phyloP scores from a whole-genome alignment of 164 flowering plant genomes.

The Magnolia changhungtana region DNA sequence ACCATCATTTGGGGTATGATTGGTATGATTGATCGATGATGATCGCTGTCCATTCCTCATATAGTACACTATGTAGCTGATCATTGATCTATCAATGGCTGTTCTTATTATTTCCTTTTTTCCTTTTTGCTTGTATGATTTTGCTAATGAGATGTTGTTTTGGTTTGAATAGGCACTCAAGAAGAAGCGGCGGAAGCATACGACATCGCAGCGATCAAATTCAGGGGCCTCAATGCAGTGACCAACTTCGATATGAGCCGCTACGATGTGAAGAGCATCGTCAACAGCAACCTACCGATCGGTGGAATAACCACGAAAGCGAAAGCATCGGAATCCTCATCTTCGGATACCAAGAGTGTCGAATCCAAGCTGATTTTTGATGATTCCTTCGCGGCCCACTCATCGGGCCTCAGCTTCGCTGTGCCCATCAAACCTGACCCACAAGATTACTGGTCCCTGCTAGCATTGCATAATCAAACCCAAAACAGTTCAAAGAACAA shows the following conservation, averaged over 20 bases:
- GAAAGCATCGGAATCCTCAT: constrained; percentile 30
- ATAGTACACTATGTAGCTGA: too few species aligned
- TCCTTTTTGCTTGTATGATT: neutral
- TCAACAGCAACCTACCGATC: constrained; percentile 67
- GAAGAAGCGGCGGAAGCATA: constrained; percentile 94
- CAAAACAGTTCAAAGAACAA: neutral
- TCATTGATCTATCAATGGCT: too few species aligned
- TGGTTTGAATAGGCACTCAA: constrained; percentile 50
- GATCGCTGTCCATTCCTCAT: too few species aligned
- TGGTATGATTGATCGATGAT: too few species aligned
- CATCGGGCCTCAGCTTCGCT: constrained; percentile 19
- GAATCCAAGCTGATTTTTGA: constrained; percentile 16
- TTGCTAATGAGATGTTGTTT: neutral
- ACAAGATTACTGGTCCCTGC: constrained; percentile 24
- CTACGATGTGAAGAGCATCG: constrained; percentile 74
- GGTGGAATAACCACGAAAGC: constrained; percentile 48
- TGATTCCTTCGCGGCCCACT: neutral
- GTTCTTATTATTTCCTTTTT: too few species aligned
- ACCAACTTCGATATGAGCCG: constrained; percentile 89
- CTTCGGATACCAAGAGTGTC: constrained; percentile 26
- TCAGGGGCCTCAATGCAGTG: constrained; percentile 79
- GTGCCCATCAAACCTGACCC: constrained; percentile 23
- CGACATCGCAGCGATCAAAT: constrained; percentile 85
- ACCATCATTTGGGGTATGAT: too few species aligned
- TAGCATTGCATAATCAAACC: constrained; percentile 26